Evolutionary conservation across 1,284 basidiomycete genomes (phyloP).

Genomic region (Cryptococcus sp.): DNA sequence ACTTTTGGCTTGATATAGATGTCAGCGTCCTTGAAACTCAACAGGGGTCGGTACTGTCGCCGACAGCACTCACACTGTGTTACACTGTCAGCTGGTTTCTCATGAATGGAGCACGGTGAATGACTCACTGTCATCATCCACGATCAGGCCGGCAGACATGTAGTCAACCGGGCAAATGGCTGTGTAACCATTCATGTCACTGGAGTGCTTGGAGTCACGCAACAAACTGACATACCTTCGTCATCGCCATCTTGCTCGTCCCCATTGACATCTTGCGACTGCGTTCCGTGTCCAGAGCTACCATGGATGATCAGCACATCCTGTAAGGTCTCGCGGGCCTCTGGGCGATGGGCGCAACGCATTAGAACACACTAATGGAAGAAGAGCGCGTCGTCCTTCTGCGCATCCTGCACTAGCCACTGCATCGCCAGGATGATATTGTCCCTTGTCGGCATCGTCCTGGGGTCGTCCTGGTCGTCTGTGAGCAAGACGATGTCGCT

Average conservation of each 20-base stretch:
- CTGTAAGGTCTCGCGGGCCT: too few relatives aligned
- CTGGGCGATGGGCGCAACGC: too few relatives aligned
- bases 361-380: conserved; percentile 87
- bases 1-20: conserved; percentile 34
- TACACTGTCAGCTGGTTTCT: not conserved
- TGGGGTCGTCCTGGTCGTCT: conserved; percentile 65
- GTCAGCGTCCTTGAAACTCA: conserved; percentile 6
- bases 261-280: conserved; percentile 65
- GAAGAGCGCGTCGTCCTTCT: conserved; percentile 81
- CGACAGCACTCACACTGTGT: conserved; percentile 14
- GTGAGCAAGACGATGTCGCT: conserved; percentile 86
- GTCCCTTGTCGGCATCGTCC: conserved; percentile 66
- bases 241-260: conserved; percentile 59
- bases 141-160: conserved; percentile 65
- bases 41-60: not conserved
- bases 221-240: conserved; percentile 51
- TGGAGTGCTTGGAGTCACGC: too few relatives aligned
- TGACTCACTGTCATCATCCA: conserved; percentile 68
- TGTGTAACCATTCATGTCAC: conserved; percentile 29
- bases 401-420: conserved; percentile 79
- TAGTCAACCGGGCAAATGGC: conserved; percentile 84
- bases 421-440: conserved; percentile 85
- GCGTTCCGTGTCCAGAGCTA: conserved; percentile 73
- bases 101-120: not conserved
- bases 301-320: conserved; percentile 1